Conservation (phyloP, 2,329 filamentous ascomycete genomes). For the Lachnellula cervina region DNA sequence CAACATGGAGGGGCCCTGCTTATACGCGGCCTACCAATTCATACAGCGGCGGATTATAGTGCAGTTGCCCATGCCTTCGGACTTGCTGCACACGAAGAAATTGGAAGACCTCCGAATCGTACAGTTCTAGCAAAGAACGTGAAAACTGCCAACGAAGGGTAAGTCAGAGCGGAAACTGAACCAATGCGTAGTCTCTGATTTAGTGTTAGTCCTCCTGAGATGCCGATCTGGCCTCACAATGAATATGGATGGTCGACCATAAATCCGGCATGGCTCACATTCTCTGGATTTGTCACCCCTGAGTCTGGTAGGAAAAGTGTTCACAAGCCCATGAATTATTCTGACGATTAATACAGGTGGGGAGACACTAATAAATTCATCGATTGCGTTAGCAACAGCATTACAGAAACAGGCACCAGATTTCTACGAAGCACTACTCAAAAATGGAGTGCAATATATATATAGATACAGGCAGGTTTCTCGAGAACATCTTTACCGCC, state of each 20-base stretch:
- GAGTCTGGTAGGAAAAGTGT: slow-evolving; percentile 1
- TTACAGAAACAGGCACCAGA: slow-evolving; percentile 42
- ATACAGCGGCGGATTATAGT: slow-evolving; percentile 41
- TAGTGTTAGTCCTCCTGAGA: slow-evolving; percentile 26
- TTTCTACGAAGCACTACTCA: slow-evolving; percentile 39
- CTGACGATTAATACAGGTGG: slow-evolving; percentile 12
- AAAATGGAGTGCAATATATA: slow-evolving; percentile 39
- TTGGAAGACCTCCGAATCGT: slow-evolving; percentile 44
- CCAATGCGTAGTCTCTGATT: too few species aligned
- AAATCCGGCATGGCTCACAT: slow-evolving; percentile 35
- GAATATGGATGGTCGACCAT: slow-evolving; percentile 37
- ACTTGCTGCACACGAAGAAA: slow-evolving; percentile 44
- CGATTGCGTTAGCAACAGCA: slow-evolving; percentile 41
- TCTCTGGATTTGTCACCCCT: slow-evolving; percentile 25
- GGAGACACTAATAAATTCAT: slow-evolving; percentile 44
- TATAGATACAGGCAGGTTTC: slow-evolving; percentile 38
- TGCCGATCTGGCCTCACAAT: slow-evolving; percentile 38
- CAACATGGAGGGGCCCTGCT: slow-evolving; percentile 39
- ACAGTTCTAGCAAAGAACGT: slow-evolving; percentile 41
- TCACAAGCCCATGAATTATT: too few species aligned
- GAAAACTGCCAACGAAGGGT: slow-evolving; percentile 43
- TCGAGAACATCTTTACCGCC: too few species aligned
- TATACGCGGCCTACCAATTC: slow-evolving; percentile 43
- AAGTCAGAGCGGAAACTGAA: background rate
- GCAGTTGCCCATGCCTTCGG: slow-evolving; percentile 46